Evolutionary conservation across 371 early-diverging fungal genomes (phyloP), one percentile per base, ranked within the genome.

Genomic region (Mortierella sp.): DNA sequence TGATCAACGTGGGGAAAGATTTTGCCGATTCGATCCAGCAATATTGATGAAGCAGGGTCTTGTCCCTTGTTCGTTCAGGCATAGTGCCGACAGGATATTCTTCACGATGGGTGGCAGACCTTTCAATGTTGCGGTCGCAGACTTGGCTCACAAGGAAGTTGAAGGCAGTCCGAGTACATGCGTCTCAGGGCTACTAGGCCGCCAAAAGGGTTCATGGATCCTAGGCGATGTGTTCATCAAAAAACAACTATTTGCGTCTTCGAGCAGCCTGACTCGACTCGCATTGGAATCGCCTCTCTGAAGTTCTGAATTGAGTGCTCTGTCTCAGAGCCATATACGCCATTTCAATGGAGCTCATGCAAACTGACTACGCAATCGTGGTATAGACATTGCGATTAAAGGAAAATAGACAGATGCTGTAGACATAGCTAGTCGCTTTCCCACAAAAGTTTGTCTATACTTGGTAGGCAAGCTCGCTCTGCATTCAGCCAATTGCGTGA

Each of bases 141-240:
- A 75, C 17, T 21, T 73, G 41, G 68, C 64, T 3, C 63, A 46
- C 27, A 62, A 73, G 31, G 67, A 57, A 21, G 9, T 73, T 14
- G 57, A 58, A 0, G 60, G 57, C 44, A 64, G 71, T 17, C 58
- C 64, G 1, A 57, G 57, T 7, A 65, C 60, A 52, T 72, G 72
- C 19, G 27, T 56, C 57, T 75, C 76, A 1, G 76, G 76, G n/a
- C 30, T 75, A n/a, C 69, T 64, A 50, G 76, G 69, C 24, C 69
- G 76, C 19, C 60, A 63, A 52, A 30, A 52, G 21, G 58, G 37
- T 8, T 64, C 69, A 6, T 75, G 76, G 76, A 81, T 85, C 34
- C 42, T 85, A 32, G 85, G 83, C 1, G 83, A 83, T 60, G 72
- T 80, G 14, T 85, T 85, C 37, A 67, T 85, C 60, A 83, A 82